Evolutionary conservation across 179 eudicot species (phyloP).

Genomic region (Gypsophila paniculata): DNA sequence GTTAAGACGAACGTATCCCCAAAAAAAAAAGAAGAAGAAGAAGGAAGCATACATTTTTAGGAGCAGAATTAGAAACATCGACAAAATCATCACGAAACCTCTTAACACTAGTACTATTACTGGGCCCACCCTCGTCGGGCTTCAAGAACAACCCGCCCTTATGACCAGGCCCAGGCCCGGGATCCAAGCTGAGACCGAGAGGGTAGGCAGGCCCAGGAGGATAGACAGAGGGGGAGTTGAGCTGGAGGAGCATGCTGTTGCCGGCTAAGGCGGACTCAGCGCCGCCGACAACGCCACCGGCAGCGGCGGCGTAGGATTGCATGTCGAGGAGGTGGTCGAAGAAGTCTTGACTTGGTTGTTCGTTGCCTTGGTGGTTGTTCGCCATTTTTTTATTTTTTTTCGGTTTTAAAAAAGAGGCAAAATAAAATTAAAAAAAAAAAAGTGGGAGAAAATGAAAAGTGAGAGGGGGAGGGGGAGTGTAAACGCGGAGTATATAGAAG

Average conservation of each 20-base stretch:
- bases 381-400: too few relatives aligned
- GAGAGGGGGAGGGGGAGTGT: too few relatives aligned
- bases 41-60: constrained; percentile 43
- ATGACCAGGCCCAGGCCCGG: constrained; percentile 6
- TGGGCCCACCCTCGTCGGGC: constrained; percentile 45
- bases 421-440: too few relatives aligned
- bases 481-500: too few relatives aligned
- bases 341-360: constrained; percentile 57
- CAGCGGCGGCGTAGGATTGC: constrained; percentile 42
- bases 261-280: constrained; percentile 47
- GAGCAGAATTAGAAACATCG: constrained; percentile 43
- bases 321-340: constrained; percentile 72
- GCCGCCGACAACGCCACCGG: constrained; percentile 12
- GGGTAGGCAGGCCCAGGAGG: constrained; percentile 41
- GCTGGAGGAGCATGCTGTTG: constrained; percentile 83
- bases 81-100: constrained; percentile 64
- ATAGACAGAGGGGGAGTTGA: constrained; percentile 40
- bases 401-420: too few relatives aligned
- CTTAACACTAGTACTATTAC: constrained; percentile 38
- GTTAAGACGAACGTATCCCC: not conserved
- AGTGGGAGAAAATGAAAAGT: too few relatives aligned
- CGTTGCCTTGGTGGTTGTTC: constrained; percentile 34
- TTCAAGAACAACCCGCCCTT: constrained; percentile 38
- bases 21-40: not conserved
- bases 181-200: constrained; percentile 76